These are phyloP conservation scores for Trichothecium sympodiale DNA, from an alignment of 2,329 filamentous ascomycete genomes.

Conservation along the genomic window DNA sequence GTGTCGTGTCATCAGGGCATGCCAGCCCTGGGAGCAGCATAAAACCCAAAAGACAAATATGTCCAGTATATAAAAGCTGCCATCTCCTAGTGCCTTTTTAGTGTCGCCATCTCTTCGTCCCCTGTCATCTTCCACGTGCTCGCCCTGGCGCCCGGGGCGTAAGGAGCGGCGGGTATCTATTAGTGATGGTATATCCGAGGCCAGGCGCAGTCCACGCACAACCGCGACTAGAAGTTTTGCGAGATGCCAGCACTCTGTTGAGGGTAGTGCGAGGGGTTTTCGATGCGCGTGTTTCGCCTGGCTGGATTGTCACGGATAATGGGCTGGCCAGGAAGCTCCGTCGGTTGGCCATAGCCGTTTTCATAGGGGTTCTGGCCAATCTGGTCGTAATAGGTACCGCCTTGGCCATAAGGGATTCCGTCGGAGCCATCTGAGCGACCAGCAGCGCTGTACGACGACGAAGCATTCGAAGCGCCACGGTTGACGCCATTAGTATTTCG, in stretches of 20 bases:
- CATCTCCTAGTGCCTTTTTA: too few relatives aligned
- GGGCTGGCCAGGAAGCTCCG: constrained; percentile 49
- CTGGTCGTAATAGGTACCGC: constrained; percentile 45
- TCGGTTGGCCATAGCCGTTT: constrained; percentile 13
- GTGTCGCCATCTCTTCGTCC: too few relatives aligned
- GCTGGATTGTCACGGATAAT: constrained; percentile 91
- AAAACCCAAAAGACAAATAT: too few relatives aligned
- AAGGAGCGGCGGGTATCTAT: background rate
- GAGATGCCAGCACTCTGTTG: constrained; percentile 92
- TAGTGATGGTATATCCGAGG: background rate
- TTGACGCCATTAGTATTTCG: constrained; percentile 56
- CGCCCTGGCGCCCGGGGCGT: too few relatives aligned
- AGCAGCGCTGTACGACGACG: constrained; percentile 83
- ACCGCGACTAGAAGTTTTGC: constrained; percentile 69
- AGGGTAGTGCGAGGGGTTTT: constrained; percentile 79
- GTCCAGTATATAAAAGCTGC: too few relatives aligned
- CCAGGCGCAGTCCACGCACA: background rate
- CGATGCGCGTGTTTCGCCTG: constrained; percentile 85
- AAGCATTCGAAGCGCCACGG: constrained; percentile 88
- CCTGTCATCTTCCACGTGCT: too few relatives aligned
- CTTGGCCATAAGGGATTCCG: constrained; percentile 33
- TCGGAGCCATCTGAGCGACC: constrained; percentile 63
- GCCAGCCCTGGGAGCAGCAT: too few relatives aligned
- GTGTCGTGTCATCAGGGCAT: too few relatives aligned
- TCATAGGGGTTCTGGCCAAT: constrained; percentile 35